These are phyloP conservation scores for Macaranga tanarius DNA, from an alignment of 441 rosid species.

Conservation along the genomic window DNA sequence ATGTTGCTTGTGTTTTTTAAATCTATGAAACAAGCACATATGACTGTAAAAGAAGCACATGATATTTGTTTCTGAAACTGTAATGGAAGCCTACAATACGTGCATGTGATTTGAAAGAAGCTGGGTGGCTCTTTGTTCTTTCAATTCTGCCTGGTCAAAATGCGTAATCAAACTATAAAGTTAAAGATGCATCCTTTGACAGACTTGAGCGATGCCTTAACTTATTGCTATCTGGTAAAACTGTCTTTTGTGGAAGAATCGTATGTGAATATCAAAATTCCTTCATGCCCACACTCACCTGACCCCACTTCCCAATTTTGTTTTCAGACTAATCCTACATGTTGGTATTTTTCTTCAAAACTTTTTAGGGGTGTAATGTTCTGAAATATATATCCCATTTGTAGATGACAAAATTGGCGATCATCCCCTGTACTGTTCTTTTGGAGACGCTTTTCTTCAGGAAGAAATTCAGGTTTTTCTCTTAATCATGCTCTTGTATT, in stretches of 20 bases:
- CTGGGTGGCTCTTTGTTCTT: neutral
- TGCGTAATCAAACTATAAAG: neutral
- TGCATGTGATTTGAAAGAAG: neutral
- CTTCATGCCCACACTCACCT: too few species aligned
- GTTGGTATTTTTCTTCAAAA: neutral
- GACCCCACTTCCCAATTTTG: neutral
- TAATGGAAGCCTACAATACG: neutral
- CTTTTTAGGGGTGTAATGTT: conserved; percentile 10
- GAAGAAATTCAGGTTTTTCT: conserved; percentile 79
- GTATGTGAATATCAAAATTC: neutral
- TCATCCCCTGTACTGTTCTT: conserved; percentile 97
- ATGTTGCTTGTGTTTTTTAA: neutral
- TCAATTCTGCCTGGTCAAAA: neutral
- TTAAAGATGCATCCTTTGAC: neutral
- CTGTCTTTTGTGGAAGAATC: neutral
- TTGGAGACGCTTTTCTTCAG: conserved; percentile 97
- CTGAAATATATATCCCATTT: conserved; percentile 15
- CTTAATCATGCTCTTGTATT: conserved; percentile 16
- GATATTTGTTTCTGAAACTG: neutral
- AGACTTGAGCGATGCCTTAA: neutral
- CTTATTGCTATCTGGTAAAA: neutral
- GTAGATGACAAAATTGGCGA: conserved; percentile 97
- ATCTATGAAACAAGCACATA: too few species aligned
- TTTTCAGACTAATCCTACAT: neutral
- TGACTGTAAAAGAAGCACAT: neutral